A percentile compares a stretch with the other conserved stretches of the same genome.
Conservation (phyloP, 805 yeast species). For the Candida awuae region DNA sequence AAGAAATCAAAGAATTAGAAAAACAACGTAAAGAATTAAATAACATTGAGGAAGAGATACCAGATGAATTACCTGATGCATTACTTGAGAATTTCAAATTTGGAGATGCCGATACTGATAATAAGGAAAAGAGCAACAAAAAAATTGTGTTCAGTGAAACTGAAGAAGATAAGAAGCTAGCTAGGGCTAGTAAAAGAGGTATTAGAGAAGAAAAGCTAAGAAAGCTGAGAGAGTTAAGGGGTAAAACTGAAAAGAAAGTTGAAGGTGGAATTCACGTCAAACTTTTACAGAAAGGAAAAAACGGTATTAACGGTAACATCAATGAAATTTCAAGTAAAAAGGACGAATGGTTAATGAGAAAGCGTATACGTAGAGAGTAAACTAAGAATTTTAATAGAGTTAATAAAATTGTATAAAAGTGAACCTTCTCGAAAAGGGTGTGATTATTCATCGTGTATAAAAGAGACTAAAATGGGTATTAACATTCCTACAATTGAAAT, state of each 20-base stretch:
- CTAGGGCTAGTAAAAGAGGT: constrained; percentile 11
- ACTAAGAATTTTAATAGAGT: no score
- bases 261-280: constrained; percentile 38
- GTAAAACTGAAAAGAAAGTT: constrained; percentile 21
- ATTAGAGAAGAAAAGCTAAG: constrained; percentile 13
- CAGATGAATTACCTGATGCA: constrained; percentile 34
- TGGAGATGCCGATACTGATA: constrained; percentile 14
- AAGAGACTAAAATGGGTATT: constrained; percentile 21
- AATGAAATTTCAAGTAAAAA: constrained; percentile 15
- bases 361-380: constrained; percentile 17
- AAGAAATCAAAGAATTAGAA: constrained; percentile 16
- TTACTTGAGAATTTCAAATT: constrained; percentile 27
- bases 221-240: constrained; percentile 29
- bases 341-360: constrained; percentile 25
- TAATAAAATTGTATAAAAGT: background rate
- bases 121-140: constrained; percentile 7
- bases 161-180: constrained; percentile 24
- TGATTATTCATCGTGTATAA: constrained; percentile 20
- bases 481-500: constrained; percentile 25
- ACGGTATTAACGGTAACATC: background rate
- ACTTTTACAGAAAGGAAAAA: constrained; percentile 13
- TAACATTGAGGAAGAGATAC: constrained; percentile 14
- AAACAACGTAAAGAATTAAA: constrained; percentile 6
- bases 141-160: constrained; percentile 16
- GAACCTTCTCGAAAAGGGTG: background rate